Evolutionary conservation across 352 stramenopile species (phyloP).

Genomic region (Globisporangium emineosum): DNA sequence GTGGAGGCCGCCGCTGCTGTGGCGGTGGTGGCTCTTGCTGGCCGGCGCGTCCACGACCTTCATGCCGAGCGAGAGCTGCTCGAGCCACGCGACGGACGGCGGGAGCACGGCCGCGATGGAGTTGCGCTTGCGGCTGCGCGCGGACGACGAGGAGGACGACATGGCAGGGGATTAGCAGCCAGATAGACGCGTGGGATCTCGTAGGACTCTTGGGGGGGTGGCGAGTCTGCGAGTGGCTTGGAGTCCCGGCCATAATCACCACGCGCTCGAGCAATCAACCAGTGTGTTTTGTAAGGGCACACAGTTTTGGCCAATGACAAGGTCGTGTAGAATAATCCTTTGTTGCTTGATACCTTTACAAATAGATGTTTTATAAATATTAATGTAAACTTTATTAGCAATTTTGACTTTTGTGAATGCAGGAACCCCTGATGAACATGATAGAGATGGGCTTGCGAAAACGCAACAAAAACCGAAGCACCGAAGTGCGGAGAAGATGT

Average conservation of each 20-base stretch:
- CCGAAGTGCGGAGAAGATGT: neutral
- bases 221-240: conserved; percentile 1
- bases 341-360: neutral
- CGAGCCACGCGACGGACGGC: conserved; percentile 10
- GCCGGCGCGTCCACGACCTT: neutral
- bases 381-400: no score
- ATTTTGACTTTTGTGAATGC: neutral
- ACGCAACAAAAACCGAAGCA: neutral
- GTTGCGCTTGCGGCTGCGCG: conserved; percentile 11
- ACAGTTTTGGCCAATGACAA: neutral
- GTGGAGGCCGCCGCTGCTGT: neutral
- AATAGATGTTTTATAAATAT: neutral
- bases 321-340: neutral
- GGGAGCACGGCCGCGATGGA: neutral
- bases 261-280: neutral
- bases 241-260: neutral
- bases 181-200: neutral
- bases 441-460: neutral
- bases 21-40: neutral
- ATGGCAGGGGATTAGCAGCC: neutral
- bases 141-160: neutral
- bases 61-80: conserved; percentile 3
- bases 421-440: neutral
- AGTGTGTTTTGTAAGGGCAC: neutral
- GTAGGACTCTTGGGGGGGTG: neutral